Evolutionary conservation across 202 grass and related monocot species (phyloP), one percentile per base, ranked within the genome.

Genomic region (Sporobolus alterniflorus): DNA sequence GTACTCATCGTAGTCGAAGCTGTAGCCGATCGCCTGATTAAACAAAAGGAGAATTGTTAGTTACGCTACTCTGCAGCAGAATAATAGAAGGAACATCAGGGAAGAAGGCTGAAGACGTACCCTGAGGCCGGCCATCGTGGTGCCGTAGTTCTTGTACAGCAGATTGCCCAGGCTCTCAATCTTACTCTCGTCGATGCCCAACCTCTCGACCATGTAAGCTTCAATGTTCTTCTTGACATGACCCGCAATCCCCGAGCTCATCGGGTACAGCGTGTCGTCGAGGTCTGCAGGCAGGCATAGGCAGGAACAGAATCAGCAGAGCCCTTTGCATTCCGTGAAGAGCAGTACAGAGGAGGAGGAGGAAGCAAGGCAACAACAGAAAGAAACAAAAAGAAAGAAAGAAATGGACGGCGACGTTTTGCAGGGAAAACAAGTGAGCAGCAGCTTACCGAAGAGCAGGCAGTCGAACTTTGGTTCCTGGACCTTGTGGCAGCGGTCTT

Each of bases 131-230:
- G 96, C 93, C 93, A 99, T 99, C 44, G 93, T 96, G 2, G 96
- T 99, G 28, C 96, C 93, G 25, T 99, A 99, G 84, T 99, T 87
- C 87, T 91, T 94, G 80, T 99, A 99, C 18, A 99, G 91, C 39
- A 96, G 62, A 44, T 92, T 92, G 73, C 96, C 94, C 2, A 99
- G 70, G 40, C 39, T 77, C 29, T 91, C 77, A 5, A 99, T 90
- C 78, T 92, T 89, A 73, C 49, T 90, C 51, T 80, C 84, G 3
- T 93, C 85, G 70, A 99, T 92, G 67, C 93, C 91, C 30, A 99
- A 86, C 77, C 96, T 94, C 80, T 99, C 93, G 18, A 82, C 62
- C 93, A 99, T 96, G 87, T 99, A 99, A 52, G 79, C 93, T 85
- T 80, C 75, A 76, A 99, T 96, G 81, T 99, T 99, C 17, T 89